Conservation (phyloP, 306 rosid species). For the apple (Malus domestica) region ASM211411v1 NC_041793.1:29465001-29465500, state of each 20-base stretch:
- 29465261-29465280: no score
- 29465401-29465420: conserved; percentile 21
- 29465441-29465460: conserved; percentile 1
- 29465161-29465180: not conserved
- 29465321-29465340: not conserved
- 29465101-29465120: not conserved
- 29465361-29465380: not conserved
- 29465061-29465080: conserved; percentile 4
- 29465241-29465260: not conserved
- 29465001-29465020: not conserved
- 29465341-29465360: not conserved
- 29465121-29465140: conserved; percentile 7
- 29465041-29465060: not conserved
- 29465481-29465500: conserved; percentile 8
- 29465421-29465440: conserved; percentile 26
- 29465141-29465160: not conserved
- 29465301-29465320: not conserved
- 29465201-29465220: no score
- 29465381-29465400: not conserved
- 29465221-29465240: not conserved
- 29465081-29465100: not conserved
- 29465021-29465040: not conserved
- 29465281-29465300: no score
- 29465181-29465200: no score
- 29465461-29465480: conserved; percentile 25